phyloP scores from a whole-genome alignment of 2,329 filamentous ascomycete genomes.

The Ophiostoma quercus region DNA sequence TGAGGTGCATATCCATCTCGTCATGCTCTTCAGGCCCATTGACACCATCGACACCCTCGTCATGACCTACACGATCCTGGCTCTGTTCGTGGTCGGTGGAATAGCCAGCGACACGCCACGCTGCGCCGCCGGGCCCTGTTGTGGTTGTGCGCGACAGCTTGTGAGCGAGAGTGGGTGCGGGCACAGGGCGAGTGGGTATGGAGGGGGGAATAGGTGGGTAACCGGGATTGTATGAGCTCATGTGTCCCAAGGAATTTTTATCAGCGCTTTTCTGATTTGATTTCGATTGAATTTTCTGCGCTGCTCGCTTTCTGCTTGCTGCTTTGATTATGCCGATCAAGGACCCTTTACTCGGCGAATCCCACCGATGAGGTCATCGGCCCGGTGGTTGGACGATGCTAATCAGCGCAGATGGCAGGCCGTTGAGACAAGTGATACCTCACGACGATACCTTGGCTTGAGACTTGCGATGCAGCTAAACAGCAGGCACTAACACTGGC shows the following conservation, averaged over 20 bases:
- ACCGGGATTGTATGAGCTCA: slow-evolving; percentile 8
- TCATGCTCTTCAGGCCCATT: neutral
- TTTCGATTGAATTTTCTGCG: too few species aligned
- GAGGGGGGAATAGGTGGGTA: neutral
- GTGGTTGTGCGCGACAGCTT: slow-evolving; percentile 21
- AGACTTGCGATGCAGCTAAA: neutral
- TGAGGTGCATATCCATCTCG: neutral
- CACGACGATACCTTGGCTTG: neutral
- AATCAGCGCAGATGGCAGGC: slow-evolving; percentile 1
- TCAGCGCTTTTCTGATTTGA: neutral
- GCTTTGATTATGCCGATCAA: neutral
- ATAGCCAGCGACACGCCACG: slow-evolving; percentile 31
- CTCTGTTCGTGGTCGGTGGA: slow-evolving; percentile 10
- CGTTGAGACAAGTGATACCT: neutral
- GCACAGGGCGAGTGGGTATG: neutral
- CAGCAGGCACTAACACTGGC: too few species aligned
- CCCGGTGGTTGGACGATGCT: neutral
- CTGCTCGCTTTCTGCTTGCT: neutral
- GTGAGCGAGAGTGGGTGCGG: neutral
- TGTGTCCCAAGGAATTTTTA: slow-evolving; percentile 3
- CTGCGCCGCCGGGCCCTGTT: slow-evolving; percentile 28
- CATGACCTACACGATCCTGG: neutral
- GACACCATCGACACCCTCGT: neutral
- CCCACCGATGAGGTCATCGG: slow-evolving; percentile 10
- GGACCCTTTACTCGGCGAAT: slow-evolving; percentile 6